Conservation (phyloP, 2,329 filamentous ascomycete species). For the Fusarium camptoceras region DNA sequence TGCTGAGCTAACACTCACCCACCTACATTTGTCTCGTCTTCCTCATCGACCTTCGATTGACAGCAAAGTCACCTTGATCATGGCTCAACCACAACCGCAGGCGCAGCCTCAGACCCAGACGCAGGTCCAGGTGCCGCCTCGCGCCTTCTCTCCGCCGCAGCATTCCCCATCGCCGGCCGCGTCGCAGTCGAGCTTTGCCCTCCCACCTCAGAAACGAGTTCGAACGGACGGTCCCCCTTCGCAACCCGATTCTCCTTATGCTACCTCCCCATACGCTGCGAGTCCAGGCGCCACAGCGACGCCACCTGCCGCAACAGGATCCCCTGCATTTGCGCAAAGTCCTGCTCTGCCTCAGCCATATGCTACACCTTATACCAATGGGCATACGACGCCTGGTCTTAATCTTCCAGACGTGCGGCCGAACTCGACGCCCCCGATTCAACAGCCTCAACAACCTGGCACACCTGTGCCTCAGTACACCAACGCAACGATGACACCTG, state of each 20-base stretch:
- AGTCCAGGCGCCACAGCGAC: slow-evolving; percentile 59
- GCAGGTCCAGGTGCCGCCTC: slow-evolving; percentile 59
- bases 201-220: slow-evolving; percentile 77
- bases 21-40: slow-evolving; percentile 12
- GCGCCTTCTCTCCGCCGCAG: slow-evolving; percentile 72
- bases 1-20: slow-evolving; percentile 52
- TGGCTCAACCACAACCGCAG: slow-evolving; percentile 72
- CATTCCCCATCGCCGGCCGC: slow-evolving; percentile 71
- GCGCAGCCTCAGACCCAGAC: slow-evolving; percentile 67
- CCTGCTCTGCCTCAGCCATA: slow-evolving; percentile 50
- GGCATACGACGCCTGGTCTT: slow-evolving; percentile 52
- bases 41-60: slow-evolving; percentile 17
- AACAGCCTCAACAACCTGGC: slow-evolving; percentile 47
- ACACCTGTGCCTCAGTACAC: slow-evolving; percentile 45
- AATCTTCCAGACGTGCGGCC: slow-evolving; percentile 52
- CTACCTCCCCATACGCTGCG: slow-evolving; percentile 62
- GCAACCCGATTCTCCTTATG: slow-evolving; percentile 73
- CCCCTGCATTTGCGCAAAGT: slow-evolving; percentile 53
- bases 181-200: slow-evolving; percentile 63
- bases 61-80: slow-evolving; percentile 43
- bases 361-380: slow-evolving; percentile 55
- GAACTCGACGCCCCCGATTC: slow-evolving; percentile 49
- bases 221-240: slow-evolving; percentile 72
- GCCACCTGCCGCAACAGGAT: slow-evolving; percentile 53
- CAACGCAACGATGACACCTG: slow-evolving; percentile 43